Evolutionary conservation across 495 filamentous ascomycete genomes (phyloP).

Genomic region (Aspergillus conjunctus): DNA sequence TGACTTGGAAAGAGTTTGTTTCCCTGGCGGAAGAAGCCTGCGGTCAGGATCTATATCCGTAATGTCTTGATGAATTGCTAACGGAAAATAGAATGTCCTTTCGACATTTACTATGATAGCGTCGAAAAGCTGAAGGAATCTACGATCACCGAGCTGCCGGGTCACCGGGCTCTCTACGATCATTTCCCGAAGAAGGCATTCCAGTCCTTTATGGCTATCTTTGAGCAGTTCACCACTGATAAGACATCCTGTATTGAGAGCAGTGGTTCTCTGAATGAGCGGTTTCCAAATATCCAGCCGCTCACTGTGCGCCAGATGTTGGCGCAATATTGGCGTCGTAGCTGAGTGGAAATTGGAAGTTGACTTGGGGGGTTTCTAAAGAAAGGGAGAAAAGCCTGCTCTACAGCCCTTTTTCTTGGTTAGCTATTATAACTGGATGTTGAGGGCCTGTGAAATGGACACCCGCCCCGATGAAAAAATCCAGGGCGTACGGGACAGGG

Average conservation of each 20-base stretch:
- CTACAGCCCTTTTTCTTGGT: too few relatives aligned
- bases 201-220: slow-evolving; percentile 33
- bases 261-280: slow-evolving; percentile 35
- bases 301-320: slow-evolving; percentile 35
- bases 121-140: slow-evolving; percentile 41
- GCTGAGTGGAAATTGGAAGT: too few relatives aligned
- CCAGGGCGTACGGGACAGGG: too few relatives aligned
- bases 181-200: slow-evolving; percentile 38
- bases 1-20: slow-evolving; percentile 43
- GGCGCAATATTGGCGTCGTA: slow-evolving; percentile 25
- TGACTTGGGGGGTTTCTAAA: too few relatives aligned
- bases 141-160: slow-evolving; percentile 45
- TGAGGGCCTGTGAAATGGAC: too few relatives aligned
- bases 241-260: slow-evolving; percentile 23
- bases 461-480: too few relatives aligned
- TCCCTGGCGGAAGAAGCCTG: slow-evolving; percentile 38
- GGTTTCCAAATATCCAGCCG: slow-evolving; percentile 41
- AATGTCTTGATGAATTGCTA: neutral
- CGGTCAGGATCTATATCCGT: slow-evolving; percentile 26
- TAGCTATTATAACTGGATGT: too few relatives aligned
- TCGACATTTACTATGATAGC: slow-evolving; percentile 41
- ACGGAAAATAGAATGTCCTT: slow-evolving; percentile 39
- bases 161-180: slow-evolving; percentile 33
- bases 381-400: too few relatives aligned
- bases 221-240: slow-evolving; percentile 25